Evolutionary conservation across 2,329 filamentous ascomycete species (phyloP), one percentile per base, ranked within the genome.

Genomic region (Emericellopsis cladophorae): DNA sequence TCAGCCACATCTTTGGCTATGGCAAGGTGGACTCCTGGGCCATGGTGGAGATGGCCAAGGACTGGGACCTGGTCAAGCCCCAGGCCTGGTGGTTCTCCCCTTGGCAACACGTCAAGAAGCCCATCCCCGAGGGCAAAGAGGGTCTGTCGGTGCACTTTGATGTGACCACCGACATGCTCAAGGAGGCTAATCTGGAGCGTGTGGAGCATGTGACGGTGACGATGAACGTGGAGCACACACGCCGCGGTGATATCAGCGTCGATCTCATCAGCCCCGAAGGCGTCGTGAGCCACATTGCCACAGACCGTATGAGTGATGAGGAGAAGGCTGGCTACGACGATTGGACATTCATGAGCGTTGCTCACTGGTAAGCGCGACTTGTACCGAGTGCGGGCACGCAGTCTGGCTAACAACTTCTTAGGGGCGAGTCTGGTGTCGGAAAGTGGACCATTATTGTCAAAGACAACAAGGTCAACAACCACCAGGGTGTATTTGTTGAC

Each of bases 271-370:
- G 88, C 51, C 92, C 92, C 0, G 68, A 76, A 26, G 84, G 86
- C 9, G 65, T 95, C 43, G 68, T 87, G 47, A 95, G 87, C 55
- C 81, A 95, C 54, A 76, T 98, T 40, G 83, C 89, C 5, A 84
- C 80, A 11, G 68, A 81, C 2, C 82, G 92, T 48, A 72, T 72
- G 44, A 60, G 76, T 18, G 92, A 98, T 58, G 66, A 72, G 2
- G 73, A 72, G 31, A 56, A 64, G 1, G 61, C 64, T 18, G 92
- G 92, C 8, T 98, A 96, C 57, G 66, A 80, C 31, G 87, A 96
- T 62, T 98, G 92, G 92, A 96, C 90, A 0, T 98, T 98, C 54
- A 98, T 98, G 92, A 93, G 82, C 46, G 92, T 98, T 31, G 89
- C 81, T 47, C 92, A 98, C 58, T 98, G 89, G 84, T 88, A 71